These are phyloP conservation scores for Lodderomyces pseudojiufengensis DNA, from an alignment of 1,139 yeast species.

Conservation along the genomic window DNA sequence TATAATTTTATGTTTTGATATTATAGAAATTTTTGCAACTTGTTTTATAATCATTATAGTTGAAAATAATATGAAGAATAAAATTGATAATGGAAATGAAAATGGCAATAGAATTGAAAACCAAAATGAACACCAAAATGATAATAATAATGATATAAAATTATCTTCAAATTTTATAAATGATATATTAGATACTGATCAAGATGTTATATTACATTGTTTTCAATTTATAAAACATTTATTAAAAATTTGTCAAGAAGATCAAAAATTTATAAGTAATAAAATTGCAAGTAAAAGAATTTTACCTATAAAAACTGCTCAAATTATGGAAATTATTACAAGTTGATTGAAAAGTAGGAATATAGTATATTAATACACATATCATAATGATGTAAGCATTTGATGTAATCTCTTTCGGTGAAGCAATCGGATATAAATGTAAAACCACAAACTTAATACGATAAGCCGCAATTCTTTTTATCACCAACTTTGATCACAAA, in stretches of 20 bases:
- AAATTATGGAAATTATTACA: constrained; percentile 4
- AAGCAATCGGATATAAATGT: not conserved
- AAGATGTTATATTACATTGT: constrained; percentile 27
- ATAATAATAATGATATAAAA: constrained; percentile 17
- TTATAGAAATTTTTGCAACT: constrained; percentile 33
- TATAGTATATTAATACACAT: no score
- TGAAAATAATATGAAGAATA: constrained; percentile 24
- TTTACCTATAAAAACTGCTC: constrained; percentile 6
- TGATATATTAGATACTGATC: constrained; percentile 18
- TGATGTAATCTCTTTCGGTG: no score
- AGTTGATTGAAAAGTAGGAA: no score
- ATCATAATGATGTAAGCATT: not conserved
- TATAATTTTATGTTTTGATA: constrained; percentile 33
- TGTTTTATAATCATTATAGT: constrained; percentile 26
- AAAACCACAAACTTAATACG: not conserved
- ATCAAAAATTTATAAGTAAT: constrained; percentile 31
- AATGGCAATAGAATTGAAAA: no score
- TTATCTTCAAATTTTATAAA: constrained; percentile 25
- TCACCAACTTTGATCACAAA: no score
- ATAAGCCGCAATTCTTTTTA: not conserved
- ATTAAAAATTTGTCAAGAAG: constrained; percentile 25
- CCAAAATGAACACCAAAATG: no score
- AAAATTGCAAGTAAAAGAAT: constrained; percentile 27
- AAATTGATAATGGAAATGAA: not conserved
- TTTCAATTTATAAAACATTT: constrained; percentile 31